Evolutionary conservation across 352 stramenopile species (phyloP).

Genomic region (Pythium vanterpoolii): DNA sequence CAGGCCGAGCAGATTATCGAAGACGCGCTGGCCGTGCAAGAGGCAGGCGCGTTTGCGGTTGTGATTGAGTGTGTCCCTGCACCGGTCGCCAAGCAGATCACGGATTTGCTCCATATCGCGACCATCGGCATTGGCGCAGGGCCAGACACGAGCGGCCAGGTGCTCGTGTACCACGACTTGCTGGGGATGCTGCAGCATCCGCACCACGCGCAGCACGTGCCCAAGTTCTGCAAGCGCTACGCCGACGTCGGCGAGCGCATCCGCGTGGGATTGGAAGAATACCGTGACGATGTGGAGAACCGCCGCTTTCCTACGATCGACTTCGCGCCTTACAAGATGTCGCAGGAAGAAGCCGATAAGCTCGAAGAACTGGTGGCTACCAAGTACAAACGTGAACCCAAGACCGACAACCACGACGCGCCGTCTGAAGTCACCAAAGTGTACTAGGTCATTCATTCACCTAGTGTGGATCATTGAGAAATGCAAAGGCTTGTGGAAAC

Average conservation of each 20-base stretch:
- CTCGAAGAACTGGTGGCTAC: conserved; percentile 52
- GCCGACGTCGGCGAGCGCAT: conserved; percentile 93
- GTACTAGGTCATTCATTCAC: conserved; percentile 38
- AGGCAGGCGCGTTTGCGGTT: conserved; percentile 95
- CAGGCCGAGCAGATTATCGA: conserved; percentile 93
- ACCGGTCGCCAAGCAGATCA: conserved; percentile 92
- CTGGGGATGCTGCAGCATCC: conserved; percentile 98
- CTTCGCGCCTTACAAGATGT: conserved; percentile 96
- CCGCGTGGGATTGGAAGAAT: conserved; percentile 93
- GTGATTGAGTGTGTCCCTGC: conserved; percentile 83
- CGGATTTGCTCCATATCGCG: conserved; percentile 94
- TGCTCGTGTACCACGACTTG: conserved; percentile 99
- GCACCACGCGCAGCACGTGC: conserved; percentile 94
- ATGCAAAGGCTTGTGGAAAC: conserved; percentile 69
- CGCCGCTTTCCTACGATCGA: conserved; percentile 92
- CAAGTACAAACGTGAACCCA: conserved; percentile 43
- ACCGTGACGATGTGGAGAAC: conserved; percentile 95
- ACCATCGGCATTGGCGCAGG: conserved; percentile 98
- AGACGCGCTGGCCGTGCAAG: conserved; percentile 93
- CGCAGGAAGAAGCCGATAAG: conserved; percentile 69
- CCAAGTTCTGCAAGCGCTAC: conserved; percentile 99
- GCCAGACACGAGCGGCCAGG: conserved; percentile 91
- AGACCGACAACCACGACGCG: conserved; percentile 22
- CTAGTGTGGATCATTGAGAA: conserved; percentile 37
- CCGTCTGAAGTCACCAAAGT: conserved; percentile 77